phyloP scores from a whole-genome alignment of 306 rosid species.

The Hylodesmum podocarpum region DNA sequence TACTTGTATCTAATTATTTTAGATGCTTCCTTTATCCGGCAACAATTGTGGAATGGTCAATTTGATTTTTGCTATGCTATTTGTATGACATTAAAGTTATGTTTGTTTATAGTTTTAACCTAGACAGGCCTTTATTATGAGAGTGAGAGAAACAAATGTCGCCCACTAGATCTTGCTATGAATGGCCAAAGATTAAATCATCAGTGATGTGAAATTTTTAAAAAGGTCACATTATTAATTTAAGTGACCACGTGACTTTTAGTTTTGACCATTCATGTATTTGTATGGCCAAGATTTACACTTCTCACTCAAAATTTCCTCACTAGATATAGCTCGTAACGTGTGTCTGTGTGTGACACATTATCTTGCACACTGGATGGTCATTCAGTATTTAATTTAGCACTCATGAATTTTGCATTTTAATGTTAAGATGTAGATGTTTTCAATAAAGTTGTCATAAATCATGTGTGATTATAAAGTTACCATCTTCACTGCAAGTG shows the following conservation, averaged over 20 bases:
- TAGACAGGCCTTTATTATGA: neutral
- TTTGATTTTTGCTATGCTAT: constrained; percentile 15
- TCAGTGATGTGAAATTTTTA: neutral
- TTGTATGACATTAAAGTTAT: neutral
- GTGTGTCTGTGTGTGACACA: too few relatives aligned
- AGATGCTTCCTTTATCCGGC: neutral
- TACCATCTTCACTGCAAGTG: too few relatives aligned
- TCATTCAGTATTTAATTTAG: too few relatives aligned
- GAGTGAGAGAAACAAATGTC: neutral
- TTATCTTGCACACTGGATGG: too few relatives aligned
- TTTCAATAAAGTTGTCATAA: too few relatives aligned
- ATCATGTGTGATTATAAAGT: too few relatives aligned
- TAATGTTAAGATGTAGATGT: too few relatives aligned
- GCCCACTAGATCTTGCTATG: neutral
- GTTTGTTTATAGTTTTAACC: neutral
- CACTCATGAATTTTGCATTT: too few relatives aligned
- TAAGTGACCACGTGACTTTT: neutral
- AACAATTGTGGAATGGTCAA: constrained; percentile 1
- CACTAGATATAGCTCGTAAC: neutral
- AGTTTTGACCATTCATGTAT: neutral
- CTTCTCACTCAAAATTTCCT: neutral
- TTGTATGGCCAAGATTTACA: neutral
- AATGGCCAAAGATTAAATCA: neutral
- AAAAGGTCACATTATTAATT: neutral
- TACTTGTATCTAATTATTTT: constrained; percentile 10